Conservation (phyloP, 2,329 filamentous ascomycete species). For the Neofusicoccum cordaticola region DNA sequence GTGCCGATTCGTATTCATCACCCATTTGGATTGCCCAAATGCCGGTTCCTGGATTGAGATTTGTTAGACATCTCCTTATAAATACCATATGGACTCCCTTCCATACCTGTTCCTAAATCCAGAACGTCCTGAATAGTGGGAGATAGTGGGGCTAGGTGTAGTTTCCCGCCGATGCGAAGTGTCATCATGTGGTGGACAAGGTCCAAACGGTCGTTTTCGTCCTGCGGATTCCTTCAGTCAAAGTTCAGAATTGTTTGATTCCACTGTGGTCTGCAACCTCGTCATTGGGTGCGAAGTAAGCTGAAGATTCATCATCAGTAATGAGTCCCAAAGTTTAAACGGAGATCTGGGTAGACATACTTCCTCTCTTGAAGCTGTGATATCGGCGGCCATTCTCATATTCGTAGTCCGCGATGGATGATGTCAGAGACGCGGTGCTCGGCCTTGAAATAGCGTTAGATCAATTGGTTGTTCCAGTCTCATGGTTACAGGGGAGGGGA, state of each 20-base stretch:
- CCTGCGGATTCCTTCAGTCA: background rate
- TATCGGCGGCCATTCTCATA: constrained; percentile 28
- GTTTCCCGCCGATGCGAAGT: background rate
- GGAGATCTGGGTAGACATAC: background rate
- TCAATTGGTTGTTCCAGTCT: background rate
- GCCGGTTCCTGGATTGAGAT: background rate
- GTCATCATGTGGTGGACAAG: constrained; percentile 12
- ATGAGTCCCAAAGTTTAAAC: no score
- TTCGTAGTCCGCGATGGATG: constrained; percentile 1
- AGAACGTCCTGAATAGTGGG: constrained; percentile 19
- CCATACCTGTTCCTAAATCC: constrained; percentile 25
- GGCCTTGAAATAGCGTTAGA: background rate
- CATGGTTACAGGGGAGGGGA: background rate
- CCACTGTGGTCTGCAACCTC: background rate
- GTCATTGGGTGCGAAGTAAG: background rate
- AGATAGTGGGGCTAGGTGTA: constrained; percentile 23
- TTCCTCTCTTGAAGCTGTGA: constrained; percentile 21
- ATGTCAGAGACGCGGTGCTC: background rate
- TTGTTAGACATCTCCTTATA: background rate
- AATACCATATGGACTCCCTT: fast-evolving
- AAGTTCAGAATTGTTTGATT: background rate
- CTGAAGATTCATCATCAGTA: background rate
- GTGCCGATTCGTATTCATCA: background rate
- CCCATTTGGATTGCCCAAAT: constrained; percentile 25
- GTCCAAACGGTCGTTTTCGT: constrained; percentile 11